Conservation (phyloP, 2,329 filamentous ascomycete genomes). For the Eutypella sp. region DNA sequence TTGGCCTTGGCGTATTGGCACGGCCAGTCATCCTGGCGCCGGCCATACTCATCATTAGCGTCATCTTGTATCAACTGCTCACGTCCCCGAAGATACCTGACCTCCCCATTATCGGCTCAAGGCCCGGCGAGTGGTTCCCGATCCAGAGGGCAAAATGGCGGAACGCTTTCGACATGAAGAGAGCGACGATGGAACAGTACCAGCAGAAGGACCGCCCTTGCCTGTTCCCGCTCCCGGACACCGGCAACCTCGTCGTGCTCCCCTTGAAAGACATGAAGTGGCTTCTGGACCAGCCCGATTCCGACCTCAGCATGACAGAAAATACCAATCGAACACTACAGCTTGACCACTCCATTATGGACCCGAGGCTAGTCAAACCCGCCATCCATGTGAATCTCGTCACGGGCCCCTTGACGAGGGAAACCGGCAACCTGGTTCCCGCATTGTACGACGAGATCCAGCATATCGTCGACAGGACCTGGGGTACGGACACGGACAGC, state of each 20-base stretch:
- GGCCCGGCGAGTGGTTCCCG: conserved; percentile 30
- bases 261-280: conserved; percentile 25
- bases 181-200: conserved; percentile 18
- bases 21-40: conserved; percentile 22
- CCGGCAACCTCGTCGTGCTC: conserved; percentile 19
- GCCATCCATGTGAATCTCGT: conserved; percentile 23
- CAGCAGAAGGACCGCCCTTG: conserved; percentile 20
- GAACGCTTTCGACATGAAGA: conserved; percentile 25
- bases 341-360: conserved; percentile 20
- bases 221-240: conserved; percentile 20
- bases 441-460: conserved; percentile 23
- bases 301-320: conserved; percentile 18
- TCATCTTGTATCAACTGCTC: conserved; percentile 21
- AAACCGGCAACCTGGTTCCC: conserved; percentile 27
- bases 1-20: conserved; percentile 9
- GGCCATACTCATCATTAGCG: conserved; percentile 15
- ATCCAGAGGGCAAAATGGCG: conserved; percentile 24
- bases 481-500: conserved; percentile 15
- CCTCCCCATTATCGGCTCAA: conserved; percentile 25
- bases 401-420: conserved; percentile 21
- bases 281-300: conserved; percentile 26
- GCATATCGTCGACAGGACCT: conserved; percentile 18
- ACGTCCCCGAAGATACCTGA: conserved; percentile 20
- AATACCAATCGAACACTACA: conserved; percentile 18
- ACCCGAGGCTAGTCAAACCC: conserved; percentile 16